phyloP scores from a whole-genome alignment of 129 eudicot species.

The Chrysanthemum seticuspe region DNA sequence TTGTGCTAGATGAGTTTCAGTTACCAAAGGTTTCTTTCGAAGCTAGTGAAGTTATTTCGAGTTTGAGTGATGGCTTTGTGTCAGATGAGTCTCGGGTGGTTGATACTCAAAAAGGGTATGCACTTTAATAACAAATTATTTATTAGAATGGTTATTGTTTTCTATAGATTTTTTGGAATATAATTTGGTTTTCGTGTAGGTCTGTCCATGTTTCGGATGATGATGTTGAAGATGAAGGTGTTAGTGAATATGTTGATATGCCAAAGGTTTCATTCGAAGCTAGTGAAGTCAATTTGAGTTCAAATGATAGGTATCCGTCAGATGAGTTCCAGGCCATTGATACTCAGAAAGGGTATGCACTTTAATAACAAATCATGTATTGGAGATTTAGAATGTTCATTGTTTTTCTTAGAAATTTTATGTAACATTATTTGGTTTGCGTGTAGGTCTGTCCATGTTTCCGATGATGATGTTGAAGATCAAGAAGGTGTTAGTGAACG shows the following conservation, averaged over 20 bases:
- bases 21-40: no score
- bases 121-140: no score
- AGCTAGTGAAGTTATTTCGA: no score
- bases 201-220: not conserved
- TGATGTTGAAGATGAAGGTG: not conserved
- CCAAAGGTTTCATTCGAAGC: slow-evolving; percentile 18
- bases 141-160: not conserved
- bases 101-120: slow-evolving; percentile 12
- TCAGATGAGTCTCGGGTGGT: no score
- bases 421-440: not conserved
- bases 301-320: not conserved
- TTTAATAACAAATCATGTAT: no score
- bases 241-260: slow-evolving; percentile 14
- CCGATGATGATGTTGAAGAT: no score
- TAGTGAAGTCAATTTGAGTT: slow-evolving; percentile 13
- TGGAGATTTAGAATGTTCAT: not conserved
- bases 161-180: not conserved
- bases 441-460: slow-evolving; percentile 4
- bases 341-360: not conserved
- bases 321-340: not conserved
- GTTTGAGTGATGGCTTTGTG: no score
- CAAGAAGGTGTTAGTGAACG: not conserved
- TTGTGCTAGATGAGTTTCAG: slow-evolving; percentile 5
- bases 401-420: not conserved
- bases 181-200: slow-evolving; percentile 12